Conservation (phyloP, 1,284 basidiomycete species). For the Tilletia walkeri region DNA sequence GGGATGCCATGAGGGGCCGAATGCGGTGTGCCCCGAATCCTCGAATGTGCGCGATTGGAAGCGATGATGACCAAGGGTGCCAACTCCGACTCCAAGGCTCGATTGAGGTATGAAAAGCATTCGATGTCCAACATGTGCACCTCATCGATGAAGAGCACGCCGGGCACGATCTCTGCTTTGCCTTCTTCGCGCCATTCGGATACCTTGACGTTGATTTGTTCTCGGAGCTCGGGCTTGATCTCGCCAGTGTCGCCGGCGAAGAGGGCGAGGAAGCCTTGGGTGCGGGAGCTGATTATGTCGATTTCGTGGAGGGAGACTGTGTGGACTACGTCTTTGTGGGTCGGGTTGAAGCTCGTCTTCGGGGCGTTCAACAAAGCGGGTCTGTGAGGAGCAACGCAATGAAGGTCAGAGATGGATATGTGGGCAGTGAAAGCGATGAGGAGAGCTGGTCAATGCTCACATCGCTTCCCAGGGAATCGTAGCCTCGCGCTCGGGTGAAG, state of each 20-base stretch:
- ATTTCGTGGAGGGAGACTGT: constrained; percentile 98
- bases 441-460: constrained; percentile 62
- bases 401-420: neutral
- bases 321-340: constrained; percentile 92
- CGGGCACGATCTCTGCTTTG: constrained; percentile 95
- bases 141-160: constrained; percentile 61
- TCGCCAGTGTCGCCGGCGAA: constrained; percentile 84
- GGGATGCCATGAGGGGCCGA: constrained; percentile 91
- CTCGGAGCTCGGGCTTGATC: constrained; percentile 94
- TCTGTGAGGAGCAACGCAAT: constrained; percentile 61
- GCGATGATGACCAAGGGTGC: constrained; percentile 98
- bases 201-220: constrained; percentile 95
- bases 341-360: constrained; percentile 88
- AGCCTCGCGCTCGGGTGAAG: constrained; percentile 92
- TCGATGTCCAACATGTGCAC: constrained; percentile 97
- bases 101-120: constrained; percentile 97
- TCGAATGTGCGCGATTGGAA: constrained; percentile 88
- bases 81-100: constrained; percentile 88
- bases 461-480: constrained; percentile 89
- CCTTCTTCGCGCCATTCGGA: constrained; percentile 98
- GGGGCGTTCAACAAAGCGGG: constrained; percentile 95
- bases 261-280: constrained; percentile 75
- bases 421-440: neutral
- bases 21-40: constrained; percentile 92
- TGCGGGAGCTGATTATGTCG: constrained; percentile 97